Base-by-base conservation (phyloP, 805 yeast genomes). In the Saturnispora mendoncae region DNA sequence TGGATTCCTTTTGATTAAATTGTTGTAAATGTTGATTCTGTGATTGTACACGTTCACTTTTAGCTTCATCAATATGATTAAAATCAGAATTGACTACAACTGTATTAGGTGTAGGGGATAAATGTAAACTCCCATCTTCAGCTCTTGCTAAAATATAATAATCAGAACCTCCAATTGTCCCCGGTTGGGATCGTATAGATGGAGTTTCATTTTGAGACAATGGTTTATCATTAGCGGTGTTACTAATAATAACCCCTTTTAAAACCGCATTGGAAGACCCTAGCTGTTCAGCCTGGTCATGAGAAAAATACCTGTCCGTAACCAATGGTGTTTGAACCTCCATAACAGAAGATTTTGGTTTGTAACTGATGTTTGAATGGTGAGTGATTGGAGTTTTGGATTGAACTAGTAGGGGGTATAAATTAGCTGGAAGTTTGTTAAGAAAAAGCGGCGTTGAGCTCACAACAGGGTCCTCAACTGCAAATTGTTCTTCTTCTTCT, bases 1-100 rank as follows among this genome's bases (percentile, higher is more conserved):
- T n/a, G n/a, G n/a, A n/a, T n/a, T n/a, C n/a, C n/a, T n/a, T n/a
- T n/a, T n/a, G n/a, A n/a, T n/a, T 43, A 45, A 64, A 25, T 61
- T 69, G 44, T 63, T 66, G 41, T 63, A 69, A 43, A 65, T 65
- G 44, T 69, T 74, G 46, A 61, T 55, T 47, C 42, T 41, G 69
- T 19, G 38, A 44, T 13, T 33, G 38, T 6, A 25, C 12, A 33
- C 42, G 33, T 33, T 27, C 28, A 15, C 23, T 27, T 39, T 54
- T 58, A 6, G 49, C 36, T 31, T 71, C 77, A 56, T 87, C 95
- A 33, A 87, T 76, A 55, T 88, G 84, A 48, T 71, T 73, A 62
- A 92, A 85, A 51, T 74, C 72, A 2, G 97, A 92, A 50, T 95
- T 71, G 46, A 92, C 58, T 58, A 90, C 97, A 0, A 81, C 74